Evolutionary conservation across 2,329 filamentous ascomycete species (phyloP), one percentile per base, ranked within the genome.

Genomic region (Zasmidium citrigriseum): DNA sequence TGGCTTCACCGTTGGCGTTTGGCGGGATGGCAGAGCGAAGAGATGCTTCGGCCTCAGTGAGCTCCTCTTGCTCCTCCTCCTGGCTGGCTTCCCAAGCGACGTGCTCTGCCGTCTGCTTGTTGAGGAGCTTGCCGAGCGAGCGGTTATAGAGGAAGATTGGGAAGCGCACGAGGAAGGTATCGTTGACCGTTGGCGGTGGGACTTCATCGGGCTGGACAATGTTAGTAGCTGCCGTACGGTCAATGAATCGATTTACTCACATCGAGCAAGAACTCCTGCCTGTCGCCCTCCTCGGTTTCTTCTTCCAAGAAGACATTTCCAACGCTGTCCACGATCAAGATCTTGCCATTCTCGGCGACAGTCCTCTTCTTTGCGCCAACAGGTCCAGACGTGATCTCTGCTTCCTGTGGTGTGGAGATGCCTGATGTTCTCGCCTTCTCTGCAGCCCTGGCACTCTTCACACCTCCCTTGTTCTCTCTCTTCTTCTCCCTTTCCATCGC

Each of bases 281-380:
- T 83, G 55, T 90, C 86, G 54, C 95, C 95, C 22, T 97, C 91
- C 66, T 93, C 92, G 52, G 91, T 91, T 68, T 91, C 84, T 71
- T 96, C 90, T 76, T 98, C 93, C n/a, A 99, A 81, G 72, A 91
- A 99, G 12, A 99, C 95, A 68, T 97, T 92, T 24, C 95, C 95
- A 10, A 89, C 80, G 0, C 90, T 91, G 76, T 99, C 93, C 3
- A 99, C 95, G 56, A 99, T 88, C 38, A 99, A 80, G 0, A 96
- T 83, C 80, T 98, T 99, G 66, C 95, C 95, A 69, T 99, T 99
- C 80, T 96, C 89, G 2, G 93, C 93, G 23, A 93, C 86, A 16
- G 98, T 91, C 34, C 91, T 84, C 82, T 93, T 96, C 77, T 91
- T 91, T 29, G 89, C 82, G 20, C 93, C 92, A 38, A 87, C 84